Base-by-base conservation (phyloP, 2,329 filamentous ascomycete genomes). In the Monosporascus sp. region DNA sequence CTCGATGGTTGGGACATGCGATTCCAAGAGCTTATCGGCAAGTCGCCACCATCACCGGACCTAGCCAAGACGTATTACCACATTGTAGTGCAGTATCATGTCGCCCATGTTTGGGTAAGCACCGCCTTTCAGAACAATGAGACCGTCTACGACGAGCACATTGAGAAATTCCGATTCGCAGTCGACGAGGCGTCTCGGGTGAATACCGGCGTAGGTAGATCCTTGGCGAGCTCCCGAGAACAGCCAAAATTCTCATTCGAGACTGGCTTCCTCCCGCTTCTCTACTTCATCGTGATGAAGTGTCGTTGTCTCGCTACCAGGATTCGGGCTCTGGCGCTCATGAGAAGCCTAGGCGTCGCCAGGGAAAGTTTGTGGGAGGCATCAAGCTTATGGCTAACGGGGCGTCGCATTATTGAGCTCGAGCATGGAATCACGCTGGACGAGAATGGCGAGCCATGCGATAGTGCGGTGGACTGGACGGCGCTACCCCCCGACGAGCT, bases 351-450 rank as follows among this genome's bases (percentile, higher is more conserved):
- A 1, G 65, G 68, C 0, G 62, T 64, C 0, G 50, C 58, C 1
- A 59, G 66, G 18, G 73, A 76, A 50, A 68, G 65, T 1, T 49
- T 74, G 0, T 75, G 72, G 72, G 68, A 75, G 22, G 54, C 62
- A 0, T 51, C 54, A 0, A 57, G 61, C 0, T 61, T 74, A 58
- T 63, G 68, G 48, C 60, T 62, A 2, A 51, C 70, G 2, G 70
- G 65, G 14, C 61, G 57, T 37, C 62, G 66, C 1, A 58, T 70
- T 0, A 61, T 75, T 6, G 71, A 74, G 54, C 55, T 73, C 8
- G 74, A 76, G 58, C 72, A 75, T 36, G 67, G 57, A 5, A 54
- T 70, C 15, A 51, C 60, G 5, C 49, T 72, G 2, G 58, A 58
- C 0, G 53, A 61, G 0, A 55, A 61, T 0, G 61, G 57, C 2